phyloP scores from a whole-genome alignment of 1,284 basidiomycete genomes.

The Moesziomyces antarcticus region DNA sequence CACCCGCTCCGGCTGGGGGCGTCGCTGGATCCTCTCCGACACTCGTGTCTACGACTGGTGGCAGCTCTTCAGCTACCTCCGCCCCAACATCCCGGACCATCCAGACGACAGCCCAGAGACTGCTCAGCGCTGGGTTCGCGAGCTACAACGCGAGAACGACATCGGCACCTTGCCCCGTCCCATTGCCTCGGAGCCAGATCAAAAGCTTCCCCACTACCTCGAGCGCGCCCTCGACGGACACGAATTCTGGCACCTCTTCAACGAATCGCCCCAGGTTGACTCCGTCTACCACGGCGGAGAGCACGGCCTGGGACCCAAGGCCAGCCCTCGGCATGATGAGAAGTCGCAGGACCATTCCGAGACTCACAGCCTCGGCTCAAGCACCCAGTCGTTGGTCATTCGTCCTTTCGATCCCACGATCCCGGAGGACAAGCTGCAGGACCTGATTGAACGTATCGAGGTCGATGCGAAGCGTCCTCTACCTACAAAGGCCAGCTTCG shows the following conservation, averaged over 20 bases:
- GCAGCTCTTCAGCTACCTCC: slow-evolving; percentile 45
- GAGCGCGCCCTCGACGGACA: slow-evolving; percentile 46
- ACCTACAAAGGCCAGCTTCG: slow-evolving; percentile 33
- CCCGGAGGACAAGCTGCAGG: slow-evolving; percentile 15
- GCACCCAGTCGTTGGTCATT: slow-evolving; percentile 30
- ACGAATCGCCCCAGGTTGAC: slow-evolving; percentile 20
- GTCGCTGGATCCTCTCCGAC: slow-evolving; percentile 58
- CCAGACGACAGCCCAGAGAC: slow-evolving; percentile 33
- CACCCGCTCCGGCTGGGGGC: slow-evolving; percentile 28
- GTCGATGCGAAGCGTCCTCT: slow-evolving; percentile 21
- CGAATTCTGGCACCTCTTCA: slow-evolving; percentile 49
- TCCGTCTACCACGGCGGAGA: slow-evolving; percentile 28
- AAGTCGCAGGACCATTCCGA: not conserved
- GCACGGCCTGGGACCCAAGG: slow-evolving; percentile 10
- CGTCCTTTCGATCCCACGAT: slow-evolving; percentile 35
- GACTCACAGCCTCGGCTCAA: slow-evolving; percentile 26
- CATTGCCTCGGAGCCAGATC: slow-evolving; percentile 26
- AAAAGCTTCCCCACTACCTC: slow-evolving; percentile 39
- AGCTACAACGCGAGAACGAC: slow-evolving; percentile 34
- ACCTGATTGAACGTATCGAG: slow-evolving; percentile 34
- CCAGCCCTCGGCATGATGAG: slow-evolving; percentile 1
- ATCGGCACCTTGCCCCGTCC: slow-evolving; percentile 37
- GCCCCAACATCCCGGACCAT: slow-evolving; percentile 37
- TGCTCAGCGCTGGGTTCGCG: slow-evolving; percentile 33
- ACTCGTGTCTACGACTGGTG: slow-evolving; percentile 54